Base-by-base conservation (phyloP, 345 rosid genomes). In the Bruguiera parviflora region DNA sequence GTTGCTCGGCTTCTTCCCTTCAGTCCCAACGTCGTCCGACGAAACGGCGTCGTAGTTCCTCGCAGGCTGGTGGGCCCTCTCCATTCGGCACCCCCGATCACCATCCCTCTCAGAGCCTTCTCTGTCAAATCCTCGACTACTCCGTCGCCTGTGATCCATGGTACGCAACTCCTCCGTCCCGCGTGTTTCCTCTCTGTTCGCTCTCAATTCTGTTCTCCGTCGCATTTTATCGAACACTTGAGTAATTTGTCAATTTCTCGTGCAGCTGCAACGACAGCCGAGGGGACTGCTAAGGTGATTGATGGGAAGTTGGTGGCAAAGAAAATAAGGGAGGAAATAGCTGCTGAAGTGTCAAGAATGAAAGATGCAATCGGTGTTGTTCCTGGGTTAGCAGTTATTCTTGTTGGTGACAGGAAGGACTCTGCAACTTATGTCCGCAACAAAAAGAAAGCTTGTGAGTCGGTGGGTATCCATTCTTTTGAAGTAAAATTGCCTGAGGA, bases 401-500 rank as follows among this genome's bases (percentile, higher is more conserved):
- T 93, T 58, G 92, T 88, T 67, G 97, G 98, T 5, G 88, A 87
- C 46, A 78, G 88, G 80, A 89, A 87, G 70, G 97, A 90, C 72
- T 90, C 98, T 19, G 92, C 87, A 19, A 87, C 91, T 77, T 90
- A 93, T 52, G 97, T 90, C 32, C 85, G 88, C 52, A 90, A 86
- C 84, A 90, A 93, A 84, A 91, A 89, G 77, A 91, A 86, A 77
- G 96, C 98, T 77, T 89, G 93, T 71, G 91, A 85, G 9, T 75
- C 84, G 18, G 97, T 78, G 13, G 98, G 96, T 66, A 93, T 90
- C 24, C 87, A 82, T 33, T 93, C 98, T 13, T 79, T 83, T 47
- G 96, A 89, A 73, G 91, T 81, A 33, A 24, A 69, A 67, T 71
- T 93, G 70, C 80, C 92, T 18, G 89, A 81, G 55, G 87, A 84